Evolutionary conservation across 1,284 basidiomycete genomes (phyloP), one percentile per base, ranked within the genome.

Genomic region (Trametes hirsuta): DNA sequence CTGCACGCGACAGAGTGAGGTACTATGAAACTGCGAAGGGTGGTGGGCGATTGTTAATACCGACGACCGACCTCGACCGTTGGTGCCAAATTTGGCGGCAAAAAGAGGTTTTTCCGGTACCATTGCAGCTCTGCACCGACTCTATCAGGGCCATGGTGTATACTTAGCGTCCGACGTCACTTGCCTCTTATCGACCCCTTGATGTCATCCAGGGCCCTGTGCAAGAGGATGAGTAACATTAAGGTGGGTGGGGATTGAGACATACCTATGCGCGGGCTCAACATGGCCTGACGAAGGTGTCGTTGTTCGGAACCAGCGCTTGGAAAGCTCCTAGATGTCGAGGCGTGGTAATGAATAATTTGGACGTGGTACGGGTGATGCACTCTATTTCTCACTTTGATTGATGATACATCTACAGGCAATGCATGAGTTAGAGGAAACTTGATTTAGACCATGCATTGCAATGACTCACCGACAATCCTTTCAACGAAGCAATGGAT

Each of bases 131-230:
- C 68, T 70, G 37, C 12, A n/a, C 3, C 21, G 11, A 11, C 21
- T 9, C 2, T 6, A 36, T 49, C 18, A 53, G 44, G 18, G 18
- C 18, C 18, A 9, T 21, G 21, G 22, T 24, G 14, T 35, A 49
- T 54, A 45, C 24, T 50, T 37, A 14, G 51, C 21, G 46, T 3
- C 18, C 42, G 48, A 55, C 37, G 34, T 44, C 45, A 47, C 65
- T 9, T 53, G 91, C 90, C 92, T 76, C 74, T 73, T 48, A 95
- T 93, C 5, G 91, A 94, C 6, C 80, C 80, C 24, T 76, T 76
- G 57, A 95, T 94, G 65, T 95, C 93, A 59, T 87, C 87, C 59
- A 93, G 72, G 6, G 93, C 93, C 42, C 92, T 92, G 65, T 3
- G 46, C 34, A 49, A 22, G 30, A 36, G 12, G 37, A 25, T 52